Evolutionary conservation across 805 yeast species (phyloP), one percentile per base, ranked within the genome.

Genomic region (Wickerhamiella domercqiae): DNA sequence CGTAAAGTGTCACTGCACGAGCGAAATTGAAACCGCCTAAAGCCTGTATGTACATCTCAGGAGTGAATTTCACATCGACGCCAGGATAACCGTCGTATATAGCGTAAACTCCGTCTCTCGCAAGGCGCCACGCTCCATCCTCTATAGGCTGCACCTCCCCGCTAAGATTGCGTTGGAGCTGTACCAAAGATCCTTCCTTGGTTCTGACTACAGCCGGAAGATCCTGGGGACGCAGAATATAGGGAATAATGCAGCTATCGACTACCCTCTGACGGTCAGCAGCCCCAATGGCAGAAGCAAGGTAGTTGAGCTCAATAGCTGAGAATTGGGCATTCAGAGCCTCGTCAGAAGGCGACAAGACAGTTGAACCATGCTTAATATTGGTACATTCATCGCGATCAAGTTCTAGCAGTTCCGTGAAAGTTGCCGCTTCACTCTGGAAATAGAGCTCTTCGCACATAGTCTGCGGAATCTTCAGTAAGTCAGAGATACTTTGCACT

Each of bases 1-100:
- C 66, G 40, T 84, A 68, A 37, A 80, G 69, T 32, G 70, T 62
- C 13, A 82, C 46, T 47, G 82, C 93, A n/a, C 68, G 66, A 4
- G 80, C 86, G 52, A 81, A 73, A 20, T 63, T 63, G 2, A 75
- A 62, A 36, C 72, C 73, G 41, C 73, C 67, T 32, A 74, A 52
- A 0, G 80, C 83, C 37, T 70, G 59, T 2, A 78, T 53, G 46
- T 72, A 68, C 49, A 73, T 76, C 44, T 73, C 63, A 1, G 72
- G 70, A 22, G 72, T 71, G 47, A 72, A 69, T 1, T 42, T 45
- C 15, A 70, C 35, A 11, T 20, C 42, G 2, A 32, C 21, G 1
- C 44, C 44, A 2, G 37, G 32, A 0, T 46, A 40, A 0, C 31
- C 36, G 14, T 29, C 36, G 11, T 35, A 7, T 17, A 29, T 37